Base-by-base conservation (phyloP, 257 asterid genomes). In the Solanum gandarillasii region DNA sequence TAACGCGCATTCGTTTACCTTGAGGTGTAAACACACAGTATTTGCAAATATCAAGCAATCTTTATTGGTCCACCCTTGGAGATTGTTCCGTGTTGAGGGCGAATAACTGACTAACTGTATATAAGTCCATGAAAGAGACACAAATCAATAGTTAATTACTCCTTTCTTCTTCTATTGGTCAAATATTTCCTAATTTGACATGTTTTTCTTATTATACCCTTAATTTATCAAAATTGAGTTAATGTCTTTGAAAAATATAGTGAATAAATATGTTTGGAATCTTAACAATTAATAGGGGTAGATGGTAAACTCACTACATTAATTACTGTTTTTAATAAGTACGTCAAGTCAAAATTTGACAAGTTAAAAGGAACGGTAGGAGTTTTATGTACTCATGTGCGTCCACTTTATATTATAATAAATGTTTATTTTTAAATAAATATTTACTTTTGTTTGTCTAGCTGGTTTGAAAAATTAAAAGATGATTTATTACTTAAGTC, bases 21-120 rank as follows among this genome's bases (percentile, higher is more conserved):
- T 34, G 9, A 23, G 25, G 88, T 39, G 71, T 79, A 35, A 29
- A 76, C 88, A 78, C 62, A 74, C 81, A 46, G 87, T 70, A 36
- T 41, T 41, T 43, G 65, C 58, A 46, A 41, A 39, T 31, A 83
- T 83, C 6, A 31, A 43, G 43, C 7, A 68, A 32, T 41, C 71
- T 87, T 86, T 81, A 87, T 89, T 34, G 48, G 87, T 84, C 89
- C 89, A 86, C 38, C 70, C 36, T 88, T 20, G 88, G 86, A 86
- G 79, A 86, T 87, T 89, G 90, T 87, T 67, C 16, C 23, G 9
- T 25, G 27, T 52, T 18, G 10, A 52, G 10, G 62, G 9, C 0
- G 23, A 18, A 48, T 48, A 48, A 48, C 21, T 48, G 3, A 48
- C 62, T 52, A 52, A 52, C 4, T 52, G 9, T 52, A 52, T 52